Evolutionary conservation across 2,329 filamentous ascomycete species (phyloP), one percentile per base, ranked within the genome.

Genomic region (Ascochyta koolunga): DNA sequence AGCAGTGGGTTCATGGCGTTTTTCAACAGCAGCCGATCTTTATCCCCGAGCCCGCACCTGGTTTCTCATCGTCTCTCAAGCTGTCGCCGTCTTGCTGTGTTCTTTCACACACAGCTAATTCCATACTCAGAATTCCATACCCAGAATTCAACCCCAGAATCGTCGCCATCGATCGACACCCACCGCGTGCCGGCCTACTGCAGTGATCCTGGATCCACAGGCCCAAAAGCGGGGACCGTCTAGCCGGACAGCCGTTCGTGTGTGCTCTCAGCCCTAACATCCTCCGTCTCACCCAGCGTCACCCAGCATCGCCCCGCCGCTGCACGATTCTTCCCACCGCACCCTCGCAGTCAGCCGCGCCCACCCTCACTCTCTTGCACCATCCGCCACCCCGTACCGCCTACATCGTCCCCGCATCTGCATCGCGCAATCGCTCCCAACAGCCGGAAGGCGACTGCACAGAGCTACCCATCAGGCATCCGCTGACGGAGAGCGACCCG

Each of bases 291-390:
- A 46, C 42, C 33, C 33, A 22, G 36, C 36, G 35, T 37, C 39
- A 60, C 61, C 60, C 60, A 61, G 27, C 27, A n/a, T n/a, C n/a
- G n/a, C 24, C 51, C 64, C 58, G 55, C 25, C 41, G 47, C 38
- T 13, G 44, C 39, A 42, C 50, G 22, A 54, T 36, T 36, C 52
- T 58, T 50, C 46, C 49, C 32, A 33, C 56, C 48, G 48, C 46
- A 5, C 19, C 36, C 15, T 44, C 40, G 18, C 41, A 8, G 39
- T 64, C 62, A 67, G 64, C 64, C 66, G 61, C 61, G 56, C 51
- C 54, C 41, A 32, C 38, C 36, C 37, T 37, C 50, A 9, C n/a
- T n/a, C n/a, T n/a, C n/a, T n/a, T n/a, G 24, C 18, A 40, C 39
- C 35, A 37, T 51, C 21, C 21, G 32, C 35, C 41, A 16, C 18